phyloP scores from a whole-genome alignment of 1,284 basidiomycete genomes.

The Cryptococcus depauperatus region DNA sequence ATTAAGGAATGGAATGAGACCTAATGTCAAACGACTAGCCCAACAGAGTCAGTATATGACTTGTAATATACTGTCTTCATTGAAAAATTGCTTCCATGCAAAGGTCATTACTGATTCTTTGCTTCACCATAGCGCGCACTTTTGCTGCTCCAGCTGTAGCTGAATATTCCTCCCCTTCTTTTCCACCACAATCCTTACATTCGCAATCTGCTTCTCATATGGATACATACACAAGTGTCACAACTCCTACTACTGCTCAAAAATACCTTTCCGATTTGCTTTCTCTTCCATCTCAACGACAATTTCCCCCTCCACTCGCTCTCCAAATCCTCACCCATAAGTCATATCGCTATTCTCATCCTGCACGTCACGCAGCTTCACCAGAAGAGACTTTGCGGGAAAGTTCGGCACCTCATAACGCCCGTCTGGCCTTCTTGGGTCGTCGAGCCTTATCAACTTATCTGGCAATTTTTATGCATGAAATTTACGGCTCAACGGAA shows the following conservation, averaged over 20 bases:
- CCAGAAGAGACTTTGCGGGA: background rate
- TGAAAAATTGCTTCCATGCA: too few species aligned
- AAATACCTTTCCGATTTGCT: slow-evolving; percentile 37
- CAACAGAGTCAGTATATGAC: too few species aligned
- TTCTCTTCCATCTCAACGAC: slow-evolving; percentile 25
- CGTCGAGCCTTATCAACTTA: slow-evolving; percentile 39
- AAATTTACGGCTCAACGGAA: slow-evolving; percentile 11
- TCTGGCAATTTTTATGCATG: slow-evolving; percentile 40
- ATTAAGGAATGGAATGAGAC: too few species aligned
- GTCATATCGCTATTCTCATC: slow-evolving; percentile 38
- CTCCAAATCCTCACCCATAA: slow-evolving; percentile 45
- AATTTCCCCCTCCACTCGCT: slow-evolving; percentile 38
- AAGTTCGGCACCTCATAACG: slow-evolving; percentile 31
- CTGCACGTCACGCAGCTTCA: slow-evolving; percentile 17
- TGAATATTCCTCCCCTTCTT: background rate
- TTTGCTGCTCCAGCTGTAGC: slow-evolving; percentile 10
- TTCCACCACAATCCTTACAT: background rate
- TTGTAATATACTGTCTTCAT: too few species aligned
- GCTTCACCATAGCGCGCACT: slow-evolving; percentile 1
- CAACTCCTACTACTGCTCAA: slow-evolving; percentile 21
- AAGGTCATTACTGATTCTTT: too few species aligned
- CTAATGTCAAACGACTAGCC: too few species aligned
- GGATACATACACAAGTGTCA: slow-evolving; percentile 2
- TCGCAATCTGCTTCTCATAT: background rate
- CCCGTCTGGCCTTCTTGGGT: slow-evolving; percentile 38